Base-by-base conservation (phyloP, 495 filamentous ascomycete genomes). In the Lasiosphaeria ovina region DNA sequence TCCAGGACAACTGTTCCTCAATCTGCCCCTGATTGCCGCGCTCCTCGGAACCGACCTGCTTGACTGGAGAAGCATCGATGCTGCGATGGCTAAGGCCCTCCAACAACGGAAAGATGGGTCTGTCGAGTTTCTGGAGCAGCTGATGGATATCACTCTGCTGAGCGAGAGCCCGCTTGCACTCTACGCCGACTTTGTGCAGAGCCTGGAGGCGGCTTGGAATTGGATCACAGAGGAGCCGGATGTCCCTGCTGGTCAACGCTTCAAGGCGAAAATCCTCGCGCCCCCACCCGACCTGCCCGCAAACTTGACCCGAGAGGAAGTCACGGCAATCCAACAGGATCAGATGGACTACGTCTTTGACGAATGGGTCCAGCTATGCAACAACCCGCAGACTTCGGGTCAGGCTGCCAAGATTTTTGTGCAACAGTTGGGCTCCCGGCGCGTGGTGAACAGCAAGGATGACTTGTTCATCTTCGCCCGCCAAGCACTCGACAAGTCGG, bases 301-400 rank as follows among this genome's bases (percentile, higher is more conserved):
- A 34, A 55, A 52, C 33, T 12, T 69, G 36, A 60, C 60, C 11
- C 60, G 62, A 36, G 64, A 67, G 10, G 67, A 68, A 47, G 52
- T 64, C 35, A 58, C 34, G 11, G 38, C 57, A 1, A 70, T 73
- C 24, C 86, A 85, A 66, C 83, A 84, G 49, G 88, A 93, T 55
- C 93, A 96, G 64, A 85, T 97, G 75, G 89, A 95, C 66, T 98
- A 98, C 68, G 81, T 96, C 47, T 96, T 99, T 70, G 89, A 88
- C 9, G 94, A 98, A 71, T 99, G 94, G 94, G 82, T 92, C 58
- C 85, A 87, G 44, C 81, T 98, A 14, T 92, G 85, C 77, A 85
- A 89, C 72, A 88, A 89, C 52, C 80, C 83, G 9, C 82, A 84
- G 61, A 85, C 86, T 0, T 84, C 84, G 10, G 89, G 92, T 35